phyloP scores from a whole-genome alignment of 257 asterid species.

The Solanum raphanifolium region DNA sequence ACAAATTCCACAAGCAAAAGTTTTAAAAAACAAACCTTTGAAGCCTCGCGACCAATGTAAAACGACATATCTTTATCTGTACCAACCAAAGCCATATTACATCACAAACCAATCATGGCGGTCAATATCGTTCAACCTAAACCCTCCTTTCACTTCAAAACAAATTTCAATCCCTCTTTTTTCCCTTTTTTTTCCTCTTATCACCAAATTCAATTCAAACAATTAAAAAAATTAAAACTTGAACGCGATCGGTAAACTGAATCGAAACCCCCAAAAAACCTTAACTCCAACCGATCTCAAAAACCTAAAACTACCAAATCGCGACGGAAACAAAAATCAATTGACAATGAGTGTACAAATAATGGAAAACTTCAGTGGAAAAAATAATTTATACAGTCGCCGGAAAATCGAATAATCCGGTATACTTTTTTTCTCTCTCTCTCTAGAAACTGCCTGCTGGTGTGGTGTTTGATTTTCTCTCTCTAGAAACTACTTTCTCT shows the following conservation, averaged over 20 bases:
- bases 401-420: neutral
- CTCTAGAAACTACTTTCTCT: neutral
- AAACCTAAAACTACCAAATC: neutral
- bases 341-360: constrained; percentile 4
- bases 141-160: neutral
- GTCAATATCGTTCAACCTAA: constrained; percentile 24
- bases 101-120: constrained; percentile 31
- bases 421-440: constrained; percentile 7
- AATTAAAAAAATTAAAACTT: neutral
- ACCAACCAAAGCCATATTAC: constrained; percentile 48
- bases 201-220: neutral
- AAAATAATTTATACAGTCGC: neutral
- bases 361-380: neutral
- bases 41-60: constrained; percentile 97
- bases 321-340: neutral
- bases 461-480: constrained; percentile 7
- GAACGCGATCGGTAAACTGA: neutral
- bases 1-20: neutral
- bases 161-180: neutral
- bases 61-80: constrained; percentile 61
- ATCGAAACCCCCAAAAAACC: neutral
- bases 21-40: constrained; percentile 50
- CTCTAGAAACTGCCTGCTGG: neutral
- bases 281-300: neutral
- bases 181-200: neutral